phyloP scores from a whole-genome alignment of 208 protist species.

The Leishmania turanica region DNA sequence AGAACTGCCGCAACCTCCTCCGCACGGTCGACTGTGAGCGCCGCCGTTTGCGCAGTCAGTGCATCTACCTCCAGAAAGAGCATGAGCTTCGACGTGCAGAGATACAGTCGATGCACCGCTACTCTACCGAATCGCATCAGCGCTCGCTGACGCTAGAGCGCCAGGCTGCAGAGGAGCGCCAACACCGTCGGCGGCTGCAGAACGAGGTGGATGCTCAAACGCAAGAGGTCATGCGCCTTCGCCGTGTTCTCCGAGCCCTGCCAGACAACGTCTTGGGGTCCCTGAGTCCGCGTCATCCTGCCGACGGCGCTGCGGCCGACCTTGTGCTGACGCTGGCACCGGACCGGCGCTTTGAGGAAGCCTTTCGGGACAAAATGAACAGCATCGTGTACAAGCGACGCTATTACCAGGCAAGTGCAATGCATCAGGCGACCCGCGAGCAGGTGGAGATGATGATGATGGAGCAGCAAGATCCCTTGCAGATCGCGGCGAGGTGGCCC shows the following conservation, averaged over 20 bases:
- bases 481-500: neutral
- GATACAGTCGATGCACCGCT: slow-evolving; percentile 26
- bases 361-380: slow-evolving; percentile 79
- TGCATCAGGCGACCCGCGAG: slow-evolving; percentile 42
- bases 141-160: slow-evolving; percentile 29
- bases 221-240: slow-evolving; percentile 56
- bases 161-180: slow-evolving; percentile 18
- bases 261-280: slow-evolving; percentile 28
- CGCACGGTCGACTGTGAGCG: slow-evolving; percentile 68
- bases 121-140: slow-evolving; percentile 34
- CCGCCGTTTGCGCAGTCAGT: slow-evolving; percentile 31
- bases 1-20: slow-evolving; percentile 45
- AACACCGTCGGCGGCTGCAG: slow-evolving; percentile 27
- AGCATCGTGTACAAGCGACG: slow-evolving; percentile 49
- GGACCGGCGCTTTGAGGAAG: slow-evolving; percentile 75
- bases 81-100: slow-evolving; percentile 26
- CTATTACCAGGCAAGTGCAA: slow-evolving; percentile 15
- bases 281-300: slow-evolving; percentile 3
- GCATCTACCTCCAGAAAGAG: slow-evolving; percentile 30
- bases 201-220: slow-evolving; percentile 23
- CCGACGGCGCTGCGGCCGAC: neutral
- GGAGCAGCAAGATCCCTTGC: slow-evolving; percentile 40
- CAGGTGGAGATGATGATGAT: slow-evolving; percentile 45
- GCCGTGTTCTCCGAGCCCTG: slow-evolving; percentile 47
- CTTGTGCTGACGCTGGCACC: slow-evolving; percentile 42